Evolutionary conservation across 2,329 filamentous ascomycete species (phyloP).

Genomic region (Monosporascus sp.): DNA sequence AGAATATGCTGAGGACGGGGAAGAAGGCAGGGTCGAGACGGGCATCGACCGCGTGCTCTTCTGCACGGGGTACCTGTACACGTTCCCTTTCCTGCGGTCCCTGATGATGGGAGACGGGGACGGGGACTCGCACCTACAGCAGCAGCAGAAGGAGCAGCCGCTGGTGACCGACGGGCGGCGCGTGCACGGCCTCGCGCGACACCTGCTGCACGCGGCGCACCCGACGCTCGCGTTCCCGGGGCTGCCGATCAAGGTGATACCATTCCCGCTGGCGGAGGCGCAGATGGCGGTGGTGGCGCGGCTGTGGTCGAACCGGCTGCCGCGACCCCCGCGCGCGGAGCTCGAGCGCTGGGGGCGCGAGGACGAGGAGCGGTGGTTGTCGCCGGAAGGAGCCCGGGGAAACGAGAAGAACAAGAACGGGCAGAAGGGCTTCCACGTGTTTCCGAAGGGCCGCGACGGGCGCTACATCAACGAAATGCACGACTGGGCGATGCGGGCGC

Average conservation of each 20-base stretch:
- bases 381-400: slow-evolving; percentile 27
- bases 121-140: slow-evolving; percentile 7
- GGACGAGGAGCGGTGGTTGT: slow-evolving; percentile 42
- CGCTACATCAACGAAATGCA: slow-evolving; percentile 65
- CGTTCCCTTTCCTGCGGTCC: slow-evolving; percentile 63
- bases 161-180: slow-evolving; percentile 64
- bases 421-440: slow-evolving; percentile 41
- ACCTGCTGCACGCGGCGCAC: slow-evolving; percentile 69
- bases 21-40: slow-evolving; percentile 55
- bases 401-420: slow-evolving; percentile 34
- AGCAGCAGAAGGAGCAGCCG: slow-evolving; percentile 26
- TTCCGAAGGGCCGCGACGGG: slow-evolving; percentile 54
- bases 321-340: slow-evolving; percentile 53
- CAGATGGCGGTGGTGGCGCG: slow-evolving; percentile 74
- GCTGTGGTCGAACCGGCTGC: slow-evolving; percentile 66
- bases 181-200: slow-evolving; percentile 68
- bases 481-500: slow-evolving; percentile 50
- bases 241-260: slow-evolving; percentile 78
- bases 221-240: slow-evolving; percentile 75
- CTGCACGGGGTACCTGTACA: slow-evolving; percentile 86
- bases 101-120: slow-evolving; percentile 14
- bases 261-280: slow-evolving; percentile 73
- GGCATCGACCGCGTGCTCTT: slow-evolving; percentile 75
- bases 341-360: slow-evolving; percentile 67
- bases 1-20: slow-evolving; percentile 20